Evolutionary conservation across 164 flowering plant species (phyloP).

Genomic region (Sextonia rubra): DNA sequence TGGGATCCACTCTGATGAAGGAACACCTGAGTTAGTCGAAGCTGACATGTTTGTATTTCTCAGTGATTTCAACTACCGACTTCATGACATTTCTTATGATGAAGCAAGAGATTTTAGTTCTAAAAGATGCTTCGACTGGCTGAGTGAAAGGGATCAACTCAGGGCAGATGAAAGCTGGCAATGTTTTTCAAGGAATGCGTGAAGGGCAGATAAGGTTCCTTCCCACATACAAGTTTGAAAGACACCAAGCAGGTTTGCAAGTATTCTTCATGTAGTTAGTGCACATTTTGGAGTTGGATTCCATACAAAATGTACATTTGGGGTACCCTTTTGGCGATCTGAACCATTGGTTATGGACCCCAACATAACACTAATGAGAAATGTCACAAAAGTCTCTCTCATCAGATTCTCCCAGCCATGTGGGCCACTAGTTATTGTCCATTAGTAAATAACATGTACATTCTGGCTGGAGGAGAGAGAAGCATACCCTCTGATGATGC

Average conservation of each 20-base stretch:
- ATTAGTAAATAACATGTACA: no score
- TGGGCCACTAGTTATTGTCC: no score
- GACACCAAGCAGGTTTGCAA: conserved; percentile 81
- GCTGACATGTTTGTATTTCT: conserved; percentile 89
- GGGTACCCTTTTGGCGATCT: no score
- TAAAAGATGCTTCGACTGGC: conserved; percentile 98
- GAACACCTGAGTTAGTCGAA: conserved; percentile 75
- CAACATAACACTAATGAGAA: no score
- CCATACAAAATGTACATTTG: no score
- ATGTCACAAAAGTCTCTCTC: no score
- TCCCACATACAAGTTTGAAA: conserved; percentile 97
- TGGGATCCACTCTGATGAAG: conserved; percentile 42
- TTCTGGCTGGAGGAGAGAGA: no score
- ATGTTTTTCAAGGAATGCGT: conserved; percentile 96
- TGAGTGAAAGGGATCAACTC: conserved; percentile 94
- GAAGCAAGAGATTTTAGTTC: conserved; percentile 97
- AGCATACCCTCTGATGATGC: no score
- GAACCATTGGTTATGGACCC: no score
- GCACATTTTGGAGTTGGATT: background rate
- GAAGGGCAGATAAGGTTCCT: conserved; percentile 88
- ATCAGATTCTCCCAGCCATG: no score
- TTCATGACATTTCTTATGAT: conserved; percentile 90
- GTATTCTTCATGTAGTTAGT: conserved; percentile 27
- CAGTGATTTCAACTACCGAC: conserved; percentile 96
- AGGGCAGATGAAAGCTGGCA: conserved; percentile 93